phyloP scores from a whole-genome alignment of 2,329 filamentous ascomycete species.

The Calonectria pteridis region DNA sequence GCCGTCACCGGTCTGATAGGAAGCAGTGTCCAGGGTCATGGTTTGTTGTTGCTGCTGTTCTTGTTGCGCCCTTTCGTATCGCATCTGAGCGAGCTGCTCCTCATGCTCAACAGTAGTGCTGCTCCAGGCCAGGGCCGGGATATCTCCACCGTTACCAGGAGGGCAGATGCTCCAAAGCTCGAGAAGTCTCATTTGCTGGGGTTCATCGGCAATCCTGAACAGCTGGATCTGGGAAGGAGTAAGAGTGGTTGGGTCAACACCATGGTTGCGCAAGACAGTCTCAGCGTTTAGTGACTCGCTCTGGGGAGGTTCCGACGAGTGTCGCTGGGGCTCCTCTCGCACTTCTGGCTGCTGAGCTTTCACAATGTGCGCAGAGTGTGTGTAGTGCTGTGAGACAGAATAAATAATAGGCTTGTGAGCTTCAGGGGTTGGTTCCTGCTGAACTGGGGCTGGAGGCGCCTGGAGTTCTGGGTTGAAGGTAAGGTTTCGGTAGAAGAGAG shows the following conservation, averaged over 20 bases:
- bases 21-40: conserved; percentile 68
- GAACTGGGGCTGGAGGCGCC: conserved; percentile 26
- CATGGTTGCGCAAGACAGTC: conserved; percentile 72
- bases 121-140: conserved; percentile 65
- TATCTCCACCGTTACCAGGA: conserved; percentile 69
- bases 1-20: conserved; percentile 65
- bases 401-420: conserved; percentile 70
- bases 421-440: conserved; percentile 48
- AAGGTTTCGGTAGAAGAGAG: conserved; percentile 82
- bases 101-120: conserved; percentile 69
- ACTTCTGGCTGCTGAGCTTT: conserved; percentile 49
- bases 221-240: conserved; percentile 82
- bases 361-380: conserved; percentile 76
- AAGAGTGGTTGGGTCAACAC: conserved; percentile 77
- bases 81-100: conserved; percentile 68
- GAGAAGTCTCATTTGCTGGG: conserved; percentile 80
- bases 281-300: conserved; percentile 65
- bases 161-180: conserved; percentile 89
- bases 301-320: conserved; percentile 64
- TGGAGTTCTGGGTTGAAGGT: conserved; percentile 66
- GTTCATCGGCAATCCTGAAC: conserved; percentile 79
- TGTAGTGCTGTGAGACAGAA: conserved; percentile 85
- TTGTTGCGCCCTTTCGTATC: conserved; percentile 61
- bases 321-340: conserved; percentile 55
- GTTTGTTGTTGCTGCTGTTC: conserved; percentile 46